These are phyloP conservation scores for Phytophthora nicotianae DNA, from an alignment of 352 stramenopile species.

Conservation along the genomic window DNA sequence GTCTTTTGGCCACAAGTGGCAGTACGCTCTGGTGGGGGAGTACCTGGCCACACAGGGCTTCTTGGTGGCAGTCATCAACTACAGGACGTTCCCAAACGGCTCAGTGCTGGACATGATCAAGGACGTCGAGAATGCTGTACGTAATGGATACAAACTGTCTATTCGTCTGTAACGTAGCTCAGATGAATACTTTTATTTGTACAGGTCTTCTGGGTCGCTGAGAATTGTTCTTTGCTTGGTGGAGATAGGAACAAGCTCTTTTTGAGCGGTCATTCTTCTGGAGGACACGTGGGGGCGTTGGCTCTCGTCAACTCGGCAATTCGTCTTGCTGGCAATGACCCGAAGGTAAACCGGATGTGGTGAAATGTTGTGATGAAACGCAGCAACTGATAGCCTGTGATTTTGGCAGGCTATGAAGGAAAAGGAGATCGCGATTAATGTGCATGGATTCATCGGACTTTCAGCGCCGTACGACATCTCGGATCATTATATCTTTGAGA, in stretches of 20 bases:
- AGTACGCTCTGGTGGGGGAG: slow-evolving; percentile 73
- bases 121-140: slow-evolving; percentile 81
- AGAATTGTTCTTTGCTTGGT: slow-evolving; percentile 50
- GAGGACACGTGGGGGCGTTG: slow-evolving; percentile 59
- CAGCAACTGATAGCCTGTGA: neutral
- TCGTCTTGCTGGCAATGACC: slow-evolving; percentile 29
- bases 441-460: slow-evolving; percentile 70
- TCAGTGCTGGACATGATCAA: slow-evolving; percentile 88
- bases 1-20: slow-evolving; percentile 83
- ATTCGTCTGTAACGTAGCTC: neutral
- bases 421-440: slow-evolving; percentile 39
- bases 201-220: slow-evolving; percentile 63
- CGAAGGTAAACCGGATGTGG: slow-evolving; percentile 12
- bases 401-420: slow-evolving; percentile 16
- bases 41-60: slow-evolving; percentile 64
- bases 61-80: slow-evolving; percentile 89
- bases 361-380: neutral
- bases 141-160: slow-evolving; percentile 6
- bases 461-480: slow-evolving; percentile 72
- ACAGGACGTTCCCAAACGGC: slow-evolving; percentile 89
- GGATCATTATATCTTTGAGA: slow-evolving; percentile 80
- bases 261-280: slow-evolving; percentile 72
- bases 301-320: slow-evolving; percentile 61
- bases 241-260: slow-evolving; percentile 58
- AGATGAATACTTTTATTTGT: too few species aligned